phyloP scores from a whole-genome alignment of 2,329 filamentous ascomycete species.

The Myriangium duriaei region DNA sequence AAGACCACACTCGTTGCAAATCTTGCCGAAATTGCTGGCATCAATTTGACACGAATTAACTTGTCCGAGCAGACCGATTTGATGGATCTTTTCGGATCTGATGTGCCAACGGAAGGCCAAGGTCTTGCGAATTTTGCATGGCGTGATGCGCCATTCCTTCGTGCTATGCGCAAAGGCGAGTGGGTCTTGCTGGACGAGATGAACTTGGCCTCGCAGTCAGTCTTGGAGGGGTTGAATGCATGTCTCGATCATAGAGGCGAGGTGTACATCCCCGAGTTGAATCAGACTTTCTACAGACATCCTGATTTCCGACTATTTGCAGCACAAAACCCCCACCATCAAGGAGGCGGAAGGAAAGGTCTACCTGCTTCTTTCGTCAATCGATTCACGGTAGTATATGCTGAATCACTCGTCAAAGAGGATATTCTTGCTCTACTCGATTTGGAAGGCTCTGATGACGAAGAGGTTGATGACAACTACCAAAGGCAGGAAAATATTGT shows the following conservation, averaged over 20 bases:
- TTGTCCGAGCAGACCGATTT: constrained; percentile 95
- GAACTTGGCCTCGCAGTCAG: constrained; percentile 94
- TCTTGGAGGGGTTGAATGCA: constrained; percentile 89
- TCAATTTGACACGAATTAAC: constrained; percentile 83
- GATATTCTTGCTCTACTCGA: constrained; percentile 74
- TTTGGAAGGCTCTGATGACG: constrained; percentile 58
- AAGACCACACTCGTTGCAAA: constrained; percentile 91
- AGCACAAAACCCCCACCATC: constrained; percentile 93
- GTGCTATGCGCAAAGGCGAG: constrained; percentile 90
- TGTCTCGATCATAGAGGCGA: constrained; percentile 94
- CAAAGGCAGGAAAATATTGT: constrained; percentile 62
- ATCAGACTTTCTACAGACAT: constrained; percentile 85
- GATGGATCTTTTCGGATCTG: constrained; percentile 93
- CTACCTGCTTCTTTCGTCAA: constrained; percentile 94
- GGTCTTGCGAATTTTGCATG: constrained; percentile 84
- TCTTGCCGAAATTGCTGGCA: constrained; percentile 65
- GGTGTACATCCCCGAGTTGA: constrained; percentile 88
- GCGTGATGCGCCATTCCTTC: constrained; percentile 89
- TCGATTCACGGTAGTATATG: constrained; percentile 94
- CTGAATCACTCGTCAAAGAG: constrained; percentile 70
- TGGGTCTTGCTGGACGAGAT: constrained; percentile 98
- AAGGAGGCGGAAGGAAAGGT: constrained; percentile 90
- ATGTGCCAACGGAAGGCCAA: constrained; percentile 89
- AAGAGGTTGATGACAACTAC: constrained; percentile 37
- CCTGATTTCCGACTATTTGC: constrained; percentile 89